phyloP scores from a whole-genome alignment of 495 filamentous ascomycete genomes.

The Talaromyces proteolyticus region DNA sequence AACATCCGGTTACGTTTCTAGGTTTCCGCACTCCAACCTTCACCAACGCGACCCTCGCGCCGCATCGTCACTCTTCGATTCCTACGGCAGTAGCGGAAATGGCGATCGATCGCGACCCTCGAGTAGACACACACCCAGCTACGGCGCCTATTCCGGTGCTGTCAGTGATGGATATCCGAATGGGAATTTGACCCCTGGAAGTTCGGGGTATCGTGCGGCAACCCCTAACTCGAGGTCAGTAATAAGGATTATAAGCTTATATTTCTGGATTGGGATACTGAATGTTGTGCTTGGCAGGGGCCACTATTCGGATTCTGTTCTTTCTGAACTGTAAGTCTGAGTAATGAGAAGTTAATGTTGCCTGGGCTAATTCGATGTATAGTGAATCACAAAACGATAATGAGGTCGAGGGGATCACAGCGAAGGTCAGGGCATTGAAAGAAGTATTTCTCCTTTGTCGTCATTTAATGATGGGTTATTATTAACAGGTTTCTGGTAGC shows the following conservation, averaged over 20 bases:
- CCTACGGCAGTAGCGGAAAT: constrained; percentile 62
- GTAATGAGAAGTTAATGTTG: background rate
- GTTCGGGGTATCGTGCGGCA: constrained; percentile 36
- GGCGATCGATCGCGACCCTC: constrained; percentile 29
- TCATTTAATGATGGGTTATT: constrained; percentile 6
- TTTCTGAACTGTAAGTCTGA: constrained; percentile 62
- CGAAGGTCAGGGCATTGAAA: constrained; percentile 89
- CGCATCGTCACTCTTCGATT: constrained; percentile 79
- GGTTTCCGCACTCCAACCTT: constrained; percentile 56
- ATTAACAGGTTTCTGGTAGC: constrained; percentile 37
- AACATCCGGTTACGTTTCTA: constrained; percentile 18
- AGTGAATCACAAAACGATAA: constrained; percentile 86
- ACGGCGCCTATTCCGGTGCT: constrained; percentile 57
- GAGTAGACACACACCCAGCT: constrained; percentile 42
- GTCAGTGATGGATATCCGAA: constrained; percentile 22
- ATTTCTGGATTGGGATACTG: too few species aligned
- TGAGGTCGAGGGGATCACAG: constrained; percentile 82
- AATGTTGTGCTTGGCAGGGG: too few species aligned
- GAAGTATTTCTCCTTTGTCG: constrained; percentile 54
- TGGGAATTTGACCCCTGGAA: constrained; percentile 5
- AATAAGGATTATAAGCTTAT: background rate
- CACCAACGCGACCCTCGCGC: constrained; percentile 82
- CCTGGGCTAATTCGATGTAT: background rate
- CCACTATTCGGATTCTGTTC: constrained; percentile 88
- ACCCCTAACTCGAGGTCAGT: constrained; percentile 79